Percentiles rank a stretch among this genome's conserved stretches.
Evolutionary conservation across 306 rosid genomes (phyloP).

Genomic region (Acacia crassicarpa): DNA sequence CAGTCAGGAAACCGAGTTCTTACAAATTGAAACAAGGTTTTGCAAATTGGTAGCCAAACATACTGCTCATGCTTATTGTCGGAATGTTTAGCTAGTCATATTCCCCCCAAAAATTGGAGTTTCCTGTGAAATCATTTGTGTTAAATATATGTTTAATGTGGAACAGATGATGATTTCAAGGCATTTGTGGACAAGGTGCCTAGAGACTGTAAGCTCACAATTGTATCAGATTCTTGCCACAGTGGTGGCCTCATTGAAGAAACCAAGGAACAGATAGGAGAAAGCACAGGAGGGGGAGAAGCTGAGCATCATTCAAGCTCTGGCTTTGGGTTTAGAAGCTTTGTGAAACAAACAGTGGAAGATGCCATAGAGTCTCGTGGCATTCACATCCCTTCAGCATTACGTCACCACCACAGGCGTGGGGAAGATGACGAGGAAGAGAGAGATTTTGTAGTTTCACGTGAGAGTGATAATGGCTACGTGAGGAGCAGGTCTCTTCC

Average conservation of each 20-base stretch:
- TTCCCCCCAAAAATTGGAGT: background rate
- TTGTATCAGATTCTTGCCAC: slow-evolving; percentile 94
- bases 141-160: background rate
- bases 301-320: slow-evolving; percentile 30
- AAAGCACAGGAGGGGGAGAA: slow-evolving; percentile 60
- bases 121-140: background rate
- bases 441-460: slow-evolving; percentile 49
- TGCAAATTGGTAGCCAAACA: background rate
- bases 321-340: slow-evolving; percentile 59
- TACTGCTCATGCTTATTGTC: background rate
- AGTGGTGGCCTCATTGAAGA: slow-evolving; percentile 83
- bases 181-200: slow-evolving; percentile 66
- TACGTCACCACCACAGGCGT: slow-evolving; percentile 20
- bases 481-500: slow-evolving; percentile 73
- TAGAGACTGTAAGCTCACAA: slow-evolving; percentile 65
- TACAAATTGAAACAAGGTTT: background rate
- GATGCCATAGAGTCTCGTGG: slow-evolving; percentile 74
- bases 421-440: slow-evolving; percentile 43
- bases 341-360: slow-evolving; percentile 55
- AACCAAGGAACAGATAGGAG: slow-evolving; percentile 84
- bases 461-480: slow-evolving; percentile 44
- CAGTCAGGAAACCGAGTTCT: background rate
- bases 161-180: slow-evolving; percentile 92
- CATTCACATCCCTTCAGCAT: slow-evolving; percentile 58
- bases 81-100: background rate